Evolutionary conservation across 1,284 basidiomycete genomes (phyloP).

Genomic region (Boletellus deceptivus): DNA sequence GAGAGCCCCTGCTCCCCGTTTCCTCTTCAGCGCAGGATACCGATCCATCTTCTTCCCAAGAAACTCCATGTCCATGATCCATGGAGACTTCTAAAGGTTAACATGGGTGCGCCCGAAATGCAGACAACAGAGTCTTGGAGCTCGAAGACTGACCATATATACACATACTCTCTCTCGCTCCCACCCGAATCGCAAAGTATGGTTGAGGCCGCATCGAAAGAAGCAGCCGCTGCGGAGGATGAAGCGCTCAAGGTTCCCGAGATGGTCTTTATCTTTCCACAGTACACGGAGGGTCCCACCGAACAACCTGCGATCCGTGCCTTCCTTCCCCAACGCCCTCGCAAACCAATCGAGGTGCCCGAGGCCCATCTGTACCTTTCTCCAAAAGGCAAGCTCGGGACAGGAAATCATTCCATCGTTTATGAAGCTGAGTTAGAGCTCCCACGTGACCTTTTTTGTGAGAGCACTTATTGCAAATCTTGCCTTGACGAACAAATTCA

Average conservation of each 20-base stretch:
- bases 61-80: conserved; percentile 23
- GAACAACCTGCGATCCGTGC: conserved; percentile 13
- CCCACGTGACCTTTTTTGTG: conserved; percentile 36
- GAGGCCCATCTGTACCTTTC: conserved; percentile 43
- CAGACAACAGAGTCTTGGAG: conserved; percentile 5
- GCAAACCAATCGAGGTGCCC: conserved; percentile 15
- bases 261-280: conserved; percentile 6
- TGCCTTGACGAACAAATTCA: conserved; percentile 24
- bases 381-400: conserved; percentile 29
- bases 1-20: conserved; percentile 1
- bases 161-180: conserved; percentile 16
- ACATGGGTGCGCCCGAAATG: neutral
- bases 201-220: neutral
- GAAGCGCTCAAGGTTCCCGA: neutral
- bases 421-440: conserved; percentile 41
- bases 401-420: conserved; percentile 40
- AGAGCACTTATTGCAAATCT: conserved; percentile 11
- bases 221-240: neutral
- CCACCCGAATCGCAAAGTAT: conserved; percentile 1
- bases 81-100: conserved; percentile 9
- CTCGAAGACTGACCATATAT: conserved; percentile 11
- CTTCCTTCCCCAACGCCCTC: conserved; percentile 11
- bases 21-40: conserved; percentile 14
- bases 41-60: conserved; percentile 20
- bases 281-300: conserved; percentile 11